Evolutionary conservation across 2,329 filamentous ascomycete species (phyloP), one percentile per base, ranked within the genome.

Genomic region (Didymella segeticola): DNA sequence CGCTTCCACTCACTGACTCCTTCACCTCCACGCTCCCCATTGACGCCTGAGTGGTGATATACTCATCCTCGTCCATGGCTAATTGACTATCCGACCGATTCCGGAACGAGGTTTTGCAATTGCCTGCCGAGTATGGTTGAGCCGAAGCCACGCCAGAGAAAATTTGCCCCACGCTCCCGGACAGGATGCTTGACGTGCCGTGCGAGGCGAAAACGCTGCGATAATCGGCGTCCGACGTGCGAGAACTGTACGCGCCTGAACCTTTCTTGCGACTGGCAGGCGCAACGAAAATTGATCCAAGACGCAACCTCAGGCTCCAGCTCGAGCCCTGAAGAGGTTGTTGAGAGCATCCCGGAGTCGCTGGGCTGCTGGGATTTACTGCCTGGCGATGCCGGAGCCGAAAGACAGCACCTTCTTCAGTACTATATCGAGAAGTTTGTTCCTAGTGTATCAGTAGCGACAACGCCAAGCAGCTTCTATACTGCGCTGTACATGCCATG

Each of bases 391-490:
- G 60, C 58, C 27, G 54, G 55, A 3, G 60, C 64, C 6, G 66
- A 72, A 33, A 55, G 56, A 17, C 68, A 68, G 45, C 67, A 73
- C 31, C 49, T 74, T 0, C 56, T 74, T 8, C 66, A 66, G 39
- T 74, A 74, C 51, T 74, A 73, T 53, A 58, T 71, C 42, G 68
- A 73, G 39, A 70, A 67, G 8, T 73, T 70, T 26, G 69, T 74
- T 23, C 71, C 70, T 36, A 73, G 71, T 51, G 66, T 74, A 10
- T 72, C 70, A 14, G 69, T 74, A 15, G 71, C 71, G 12, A 65
- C 63, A 8, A 73, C 66, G n/a, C 59, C 68, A 9, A 67, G 67
- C 2, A 72, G 69, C 49, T 74, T 73, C 51, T 74, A 73, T 48
- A 74, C 68, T 2, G 60, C 58, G 5, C 57, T 73, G 10, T 74